A percentile compares a stretch with the other conserved stretches of the same genome.
These are phyloP conservation scores for Xerocomus brunneocitrinus DNA, from an alignment of 768 basidiomycete species.

Conservation along the genomic window DNA sequence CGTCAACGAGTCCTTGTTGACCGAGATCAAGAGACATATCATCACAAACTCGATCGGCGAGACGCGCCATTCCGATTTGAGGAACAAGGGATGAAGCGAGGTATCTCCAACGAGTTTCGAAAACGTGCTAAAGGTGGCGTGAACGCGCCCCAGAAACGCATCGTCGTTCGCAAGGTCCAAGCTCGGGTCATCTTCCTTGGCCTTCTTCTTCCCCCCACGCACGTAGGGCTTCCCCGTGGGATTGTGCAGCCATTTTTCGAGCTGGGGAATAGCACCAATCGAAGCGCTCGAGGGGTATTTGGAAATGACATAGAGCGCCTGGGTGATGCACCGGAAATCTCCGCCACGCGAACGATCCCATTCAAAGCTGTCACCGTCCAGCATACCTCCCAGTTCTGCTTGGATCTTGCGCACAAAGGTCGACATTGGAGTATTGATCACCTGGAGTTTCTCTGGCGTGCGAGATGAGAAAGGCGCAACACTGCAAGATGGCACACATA, in stretches of 20 bases:
- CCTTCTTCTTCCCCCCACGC: conserved; percentile 22
- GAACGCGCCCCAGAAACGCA: conserved; percentile 31
- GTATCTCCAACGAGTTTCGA: conserved; percentile 39
- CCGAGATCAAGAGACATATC: conserved; percentile 49
- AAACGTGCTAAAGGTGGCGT: conserved; percentile 45
- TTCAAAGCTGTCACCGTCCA: conserved; percentile 37
- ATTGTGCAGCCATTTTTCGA: conserved; percentile 49
- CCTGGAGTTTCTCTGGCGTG: conserved; percentile 60
- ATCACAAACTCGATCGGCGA: conserved; percentile 68
- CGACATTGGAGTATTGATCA: conserved; percentile 53
- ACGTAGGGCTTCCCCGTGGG: conserved; percentile 9
- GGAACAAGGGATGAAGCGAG: conserved; percentile 35
- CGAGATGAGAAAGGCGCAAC: neutral
- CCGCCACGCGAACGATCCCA: conserved; percentile 50
- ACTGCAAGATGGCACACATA: conserved; percentile 15
- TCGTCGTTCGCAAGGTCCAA: conserved; percentile 30
- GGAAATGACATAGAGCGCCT: conserved; percentile 50
- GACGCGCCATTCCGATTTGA: conserved; percentile 43
- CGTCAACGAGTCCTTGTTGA: conserved; percentile 39
- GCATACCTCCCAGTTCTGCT: conserved; percentile 34
- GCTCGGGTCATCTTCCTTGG: neutral
- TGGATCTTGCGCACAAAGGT: conserved; percentile 57
- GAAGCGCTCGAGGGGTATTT: conserved; percentile 33
- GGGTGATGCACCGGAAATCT: conserved; percentile 57
- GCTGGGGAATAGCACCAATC: conserved; percentile 31